A percentile compares a stretch with the other conserved stretches of the same genome.
Evolutionary conservation across 352 stramenopile genomes (phyloP).

Genomic region (Globisporangium megalacanthum): DNA sequence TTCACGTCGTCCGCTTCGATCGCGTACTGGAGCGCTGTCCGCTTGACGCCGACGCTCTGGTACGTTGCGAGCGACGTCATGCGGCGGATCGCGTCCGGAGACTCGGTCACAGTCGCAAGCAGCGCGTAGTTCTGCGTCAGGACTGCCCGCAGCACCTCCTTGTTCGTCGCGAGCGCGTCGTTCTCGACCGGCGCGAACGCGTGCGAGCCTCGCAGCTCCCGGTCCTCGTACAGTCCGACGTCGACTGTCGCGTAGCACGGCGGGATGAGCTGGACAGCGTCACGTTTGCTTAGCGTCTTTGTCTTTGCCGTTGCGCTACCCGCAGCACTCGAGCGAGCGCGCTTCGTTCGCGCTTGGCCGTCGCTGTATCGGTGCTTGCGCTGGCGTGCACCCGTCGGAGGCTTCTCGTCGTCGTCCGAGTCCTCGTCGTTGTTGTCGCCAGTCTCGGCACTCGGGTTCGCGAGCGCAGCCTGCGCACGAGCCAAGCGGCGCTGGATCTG

Average conservation of each 20-base stretch:
- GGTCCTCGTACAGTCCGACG: slow-evolving; percentile 45
- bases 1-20: slow-evolving; percentile 57
- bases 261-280: slow-evolving; percentile 39
- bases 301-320: slow-evolving; percentile 6
- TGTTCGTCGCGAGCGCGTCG: slow-evolving; percentile 42
- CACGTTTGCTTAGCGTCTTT: slow-evolving; percentile 22
- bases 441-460: not conserved
- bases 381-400: not conserved
- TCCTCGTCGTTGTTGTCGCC: not conserved
- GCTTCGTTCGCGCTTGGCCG: not conserved
- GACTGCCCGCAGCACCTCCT: slow-evolving; percentile 68
- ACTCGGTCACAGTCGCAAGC: slow-evolving; percentile 50
- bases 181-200: slow-evolving; percentile 29
- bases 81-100: slow-evolving; percentile 31
- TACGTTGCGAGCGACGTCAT: slow-evolving; percentile 46
- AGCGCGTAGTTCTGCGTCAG: slow-evolving; percentile 65
- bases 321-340: slow-evolving; percentile 1
- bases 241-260: slow-evolving; percentile 44
- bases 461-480: slow-evolving; percentile 2
- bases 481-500: slow-evolving; percentile 4
- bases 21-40: slow-evolving; percentile 53
- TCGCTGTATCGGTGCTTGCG: slow-evolving; percentile 9
- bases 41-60: slow-evolving; percentile 37
- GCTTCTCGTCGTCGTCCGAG: slow-evolving; percentile 3
- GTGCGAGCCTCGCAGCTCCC: slow-evolving; percentile 49